Conservation (phyloP, 805 yeast genomes). For the Suhomyces prunicola region DNA sequence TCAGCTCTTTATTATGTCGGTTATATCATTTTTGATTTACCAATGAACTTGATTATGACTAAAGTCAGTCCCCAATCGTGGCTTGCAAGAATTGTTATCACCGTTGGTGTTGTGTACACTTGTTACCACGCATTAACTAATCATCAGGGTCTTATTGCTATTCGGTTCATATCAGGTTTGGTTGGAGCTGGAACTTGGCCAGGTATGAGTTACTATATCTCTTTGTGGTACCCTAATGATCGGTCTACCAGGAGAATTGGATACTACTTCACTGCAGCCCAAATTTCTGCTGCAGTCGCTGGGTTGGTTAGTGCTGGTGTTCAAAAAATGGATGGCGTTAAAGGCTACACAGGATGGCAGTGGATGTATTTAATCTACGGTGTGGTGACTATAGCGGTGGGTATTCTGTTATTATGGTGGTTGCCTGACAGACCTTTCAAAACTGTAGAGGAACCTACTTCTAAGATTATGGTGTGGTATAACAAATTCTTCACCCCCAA, state of each 20-base stretch:
- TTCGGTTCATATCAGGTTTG: conserved; percentile 68
- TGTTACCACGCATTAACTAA: conserved; percentile 65
- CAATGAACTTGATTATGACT: conserved; percentile 87
- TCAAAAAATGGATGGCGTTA: conserved; percentile 71
- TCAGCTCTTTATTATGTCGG: conserved; percentile 82
- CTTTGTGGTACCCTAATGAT: conserved; percentile 81
- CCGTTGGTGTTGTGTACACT: conserved; percentile 74
- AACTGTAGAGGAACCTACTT: conserved; percentile 6
- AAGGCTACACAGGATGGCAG: conserved; percentile 79
- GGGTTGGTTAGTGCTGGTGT: conserved; percentile 87
- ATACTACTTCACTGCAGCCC: conserved; percentile 89
- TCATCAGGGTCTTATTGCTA: conserved; percentile 61
- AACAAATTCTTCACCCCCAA: conserved; percentile 25
- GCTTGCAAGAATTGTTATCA: conserved; percentile 72
- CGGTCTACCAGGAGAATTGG: conserved; percentile 78
- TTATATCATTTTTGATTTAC: conserved; percentile 78
- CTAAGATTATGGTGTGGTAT: conserved; percentile 19
- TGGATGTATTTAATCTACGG: conserved; percentile 85
- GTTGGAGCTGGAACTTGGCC: conserved; percentile 92
- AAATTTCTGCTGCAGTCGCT: conserved; percentile 83
- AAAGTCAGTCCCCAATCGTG: conserved; percentile 78
- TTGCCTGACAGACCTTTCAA: conserved; percentile 72
- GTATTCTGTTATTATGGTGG: conserved; percentile 73
- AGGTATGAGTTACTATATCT: conserved; percentile 78
- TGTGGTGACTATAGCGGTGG: conserved; percentile 58